Evolutionary conservation across 257 asterid genomes (phyloP), one percentile per base, ranked within the genome.

Genomic region (Solanum arcanum): DNA sequence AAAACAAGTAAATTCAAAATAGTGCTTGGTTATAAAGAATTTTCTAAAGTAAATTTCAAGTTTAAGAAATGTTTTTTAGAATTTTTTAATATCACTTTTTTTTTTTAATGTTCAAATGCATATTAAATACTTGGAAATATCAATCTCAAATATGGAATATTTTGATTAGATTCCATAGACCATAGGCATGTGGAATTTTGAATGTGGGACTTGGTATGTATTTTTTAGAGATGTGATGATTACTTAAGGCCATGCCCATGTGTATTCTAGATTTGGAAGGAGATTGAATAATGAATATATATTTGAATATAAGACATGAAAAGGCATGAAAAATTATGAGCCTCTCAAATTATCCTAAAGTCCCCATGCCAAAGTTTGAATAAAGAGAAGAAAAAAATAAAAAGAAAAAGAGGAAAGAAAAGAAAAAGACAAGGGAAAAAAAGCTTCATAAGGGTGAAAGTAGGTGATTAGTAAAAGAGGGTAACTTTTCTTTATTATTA

Each of bases 141-240:
- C 20, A 72, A 56, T 37, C 74, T 83, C 13, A 59, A 37, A 69
- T 4, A 23, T 49, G 80, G 85, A 39, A 52, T 86, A 41, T 35
- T 89, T 83, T 52, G 85, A 83, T 86, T 66, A 80, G 92, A 87
- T 92, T 88, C 91, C 91, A 90, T 87, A 60, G 84, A 76, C 91
- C 91, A 90, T 87, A 60, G 84, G 82, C 91, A 90, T 86, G 89
- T 88, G 88, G 88, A 77, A 6, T 25, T 7, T 42, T 52, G 86
- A 72, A 9, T 75, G 89, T 88, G 88, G 90, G 62, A 62, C 37
- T 70, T 76, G 75, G 75, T 87, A 27, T 66, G 66, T 78, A 88
- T 87, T 86, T 87, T 86, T 84, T 62, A 37, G 80, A 42, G 80
- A 42, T 27, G 86, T 89, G 86, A 90, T 92, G 88, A 92, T 90